A percentile compares a stretch with the other conserved stretches of the same genome.
Conservation (phyloP, 768 basidiomycete genomes). For the Boletus fagicola region DNA sequence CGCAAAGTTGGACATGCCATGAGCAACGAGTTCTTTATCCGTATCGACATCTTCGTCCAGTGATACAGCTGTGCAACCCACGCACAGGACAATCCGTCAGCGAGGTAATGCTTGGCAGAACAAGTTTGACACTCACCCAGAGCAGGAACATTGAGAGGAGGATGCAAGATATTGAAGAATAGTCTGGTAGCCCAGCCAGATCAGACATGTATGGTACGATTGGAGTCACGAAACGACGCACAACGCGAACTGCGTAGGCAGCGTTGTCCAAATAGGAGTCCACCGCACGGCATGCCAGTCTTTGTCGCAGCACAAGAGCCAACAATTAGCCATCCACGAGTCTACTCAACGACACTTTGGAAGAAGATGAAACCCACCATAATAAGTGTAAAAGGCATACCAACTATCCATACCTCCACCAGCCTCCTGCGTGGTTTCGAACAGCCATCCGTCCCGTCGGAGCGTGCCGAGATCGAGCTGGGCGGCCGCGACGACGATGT, state of each 20-base stretch:
- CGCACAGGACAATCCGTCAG: background rate
- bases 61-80: conserved; percentile 65
- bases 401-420: conserved; percentile 43
- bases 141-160: conserved; percentile 87
- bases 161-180: conserved; percentile 83
- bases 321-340: background rate
- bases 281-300: conserved; percentile 63
- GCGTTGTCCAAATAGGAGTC: conserved; percentile 69
- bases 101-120: background rate
- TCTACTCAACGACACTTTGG: background rate
- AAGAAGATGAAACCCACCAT: conserved; percentile 46
- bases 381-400: conserved; percentile 86
- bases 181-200: conserved; percentile 44
- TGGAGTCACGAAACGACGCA: conserved; percentile 38
- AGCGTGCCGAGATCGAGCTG: conserved; percentile 58
- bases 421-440: conserved; percentile 52
- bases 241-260: conserved; percentile 95
- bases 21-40: conserved; percentile 87
- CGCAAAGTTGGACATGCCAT: conserved; percentile 87
- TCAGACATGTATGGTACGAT: conserved; percentile 5
- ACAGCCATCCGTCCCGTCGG: conserved; percentile 77
- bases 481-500: conserved; percentile 67
- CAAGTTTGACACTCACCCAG: conserved; percentile 48
- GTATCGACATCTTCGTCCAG: conserved; percentile 87
- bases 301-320: conserved; percentile 25